Conservation (phyloP, 768 basidiomycete species). For the Boletus coccyginus region DNA sequence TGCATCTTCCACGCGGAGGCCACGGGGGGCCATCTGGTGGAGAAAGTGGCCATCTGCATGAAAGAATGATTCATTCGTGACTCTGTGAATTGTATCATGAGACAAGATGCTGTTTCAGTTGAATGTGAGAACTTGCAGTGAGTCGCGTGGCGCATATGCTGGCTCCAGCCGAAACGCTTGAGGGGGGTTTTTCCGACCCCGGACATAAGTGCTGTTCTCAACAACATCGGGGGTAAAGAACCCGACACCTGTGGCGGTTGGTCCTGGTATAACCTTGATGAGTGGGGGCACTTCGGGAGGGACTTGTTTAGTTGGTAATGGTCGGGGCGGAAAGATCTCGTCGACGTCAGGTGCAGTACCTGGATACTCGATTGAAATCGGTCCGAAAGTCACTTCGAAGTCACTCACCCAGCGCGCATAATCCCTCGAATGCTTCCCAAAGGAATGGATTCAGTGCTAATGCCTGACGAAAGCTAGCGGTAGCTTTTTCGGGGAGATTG, state of each 20-base stretch:
- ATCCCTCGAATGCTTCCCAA: conserved; percentile 91
- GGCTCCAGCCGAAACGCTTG: conserved; percentile 58
- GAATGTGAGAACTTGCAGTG: conserved; percentile 44
- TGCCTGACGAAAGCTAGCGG: conserved; percentile 65
- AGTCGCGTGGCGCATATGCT: conserved; percentile 54
- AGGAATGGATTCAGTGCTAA: conserved; percentile 72
- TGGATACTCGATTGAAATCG: conserved; percentile 30
- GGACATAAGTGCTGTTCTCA: conserved; percentile 54
- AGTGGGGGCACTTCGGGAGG: conserved; percentile 50
- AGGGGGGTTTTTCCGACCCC: conserved; percentile 52
- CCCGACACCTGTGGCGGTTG: conserved; percentile 61
- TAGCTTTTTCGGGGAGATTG: conserved; percentile 74
- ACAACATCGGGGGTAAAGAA: conserved; percentile 76
- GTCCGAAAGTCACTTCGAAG: conserved; percentile 4
- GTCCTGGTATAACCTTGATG: conserved; percentile 37
- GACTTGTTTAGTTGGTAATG: conserved; percentile 50
- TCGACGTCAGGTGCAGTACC: conserved; percentile 72
- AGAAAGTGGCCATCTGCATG: conserved; percentile 58
- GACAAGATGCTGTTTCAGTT: not conserved
- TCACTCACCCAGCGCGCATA: conserved; percentile 71
- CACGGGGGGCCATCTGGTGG: conserved; percentile 42
- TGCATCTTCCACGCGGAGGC: conserved; percentile 39
- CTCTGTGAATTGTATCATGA: conserved; percentile 36
- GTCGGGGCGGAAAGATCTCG: conserved; percentile 65
- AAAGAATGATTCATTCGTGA: conserved; percentile 53